Evolutionary conservation across 805 yeast species (phyloP), one percentile per base, ranked within the genome.

Genomic region (Myxozyma lipomycoides): DNA sequence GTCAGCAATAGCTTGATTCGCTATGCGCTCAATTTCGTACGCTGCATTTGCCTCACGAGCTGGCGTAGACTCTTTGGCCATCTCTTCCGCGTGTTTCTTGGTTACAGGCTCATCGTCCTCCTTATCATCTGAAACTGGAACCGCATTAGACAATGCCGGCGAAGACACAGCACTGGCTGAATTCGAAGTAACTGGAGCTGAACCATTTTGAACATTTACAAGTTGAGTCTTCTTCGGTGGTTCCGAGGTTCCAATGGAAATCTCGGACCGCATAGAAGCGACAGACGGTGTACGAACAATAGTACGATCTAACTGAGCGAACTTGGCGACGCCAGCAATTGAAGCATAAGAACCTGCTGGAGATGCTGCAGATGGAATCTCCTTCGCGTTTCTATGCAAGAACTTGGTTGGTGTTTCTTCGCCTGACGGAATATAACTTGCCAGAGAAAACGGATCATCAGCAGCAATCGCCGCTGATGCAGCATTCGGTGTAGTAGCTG

Each of bases 281-380:
- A 35, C 38, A 35, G 38, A 35, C 6, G 38, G 38, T 6, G 38
- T 12, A 10, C 38, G 15, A 7, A 6, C 38, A 10, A 35, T 10
- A 6, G 6, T 15, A 10, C 18, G 9, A 35, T 35, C 19, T 21
- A 35, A 6, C 19, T 35, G 15, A n/a, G 18, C 18, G 19, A 17
- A 6, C 18, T 35, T 35, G 6, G 38, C 6, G 18, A n/a, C 19
- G 19, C 23, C 22, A 4, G 15, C 45, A 6, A 17, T 12, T 4
- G 36, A 25, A 7, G 37, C 45, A 30, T 42, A 30, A 12, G 45
- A 42, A 7, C 37, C 25, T 9, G 38, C 23, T 1, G 45, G 37
- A 41, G 38, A 35, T 12, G 38, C 38, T 6, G 38, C n/a, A 35
- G n/a, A 6, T 35, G 38, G 18, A 7, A 35, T 9, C 18, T 10